A percentile compares a stretch with the other conserved stretches of the same genome.
Conservation (phyloP, 2,329 filamentous ascomycete genomes). For the Aspergillus hortae region DNA sequence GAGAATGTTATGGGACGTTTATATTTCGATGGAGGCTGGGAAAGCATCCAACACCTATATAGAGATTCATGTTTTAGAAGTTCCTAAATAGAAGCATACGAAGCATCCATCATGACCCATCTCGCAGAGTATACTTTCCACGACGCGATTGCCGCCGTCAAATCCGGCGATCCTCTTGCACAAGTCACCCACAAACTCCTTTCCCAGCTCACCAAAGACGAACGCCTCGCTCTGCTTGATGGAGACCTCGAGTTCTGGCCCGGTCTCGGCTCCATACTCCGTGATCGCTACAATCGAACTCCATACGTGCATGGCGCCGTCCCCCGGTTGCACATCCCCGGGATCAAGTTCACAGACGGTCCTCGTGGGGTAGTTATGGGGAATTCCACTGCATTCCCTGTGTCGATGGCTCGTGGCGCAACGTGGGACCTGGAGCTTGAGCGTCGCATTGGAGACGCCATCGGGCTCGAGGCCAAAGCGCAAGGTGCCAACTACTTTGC, state of each 20-base stretch:
- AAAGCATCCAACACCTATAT: too few relatives aligned
- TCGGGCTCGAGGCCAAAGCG: slow-evolving; percentile 23
- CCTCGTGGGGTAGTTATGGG: slow-evolving; percentile 18
- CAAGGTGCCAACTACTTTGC: slow-evolving; percentile 25
- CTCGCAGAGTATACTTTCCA: neutral
- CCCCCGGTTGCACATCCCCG: slow-evolving; percentile 1
- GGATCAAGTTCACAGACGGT: slow-evolving; percentile 21
- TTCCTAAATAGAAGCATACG: too few relatives aligned
- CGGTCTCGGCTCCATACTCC: slow-evolving; percentile 2
- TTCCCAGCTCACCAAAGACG: neutral
- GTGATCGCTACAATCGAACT: slow-evolving; percentile 6
- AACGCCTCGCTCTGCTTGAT: slow-evolving; percentile 5
- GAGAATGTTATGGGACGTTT: too few relatives aligned
- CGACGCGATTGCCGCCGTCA: neutral
- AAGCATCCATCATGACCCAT: neutral
- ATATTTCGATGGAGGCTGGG: too few relatives aligned
- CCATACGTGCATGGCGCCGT: slow-evolving; percentile 2
- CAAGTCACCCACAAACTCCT: neutral
- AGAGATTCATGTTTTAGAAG: too few relatives aligned
- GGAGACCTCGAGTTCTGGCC: slow-evolving; percentile 5
- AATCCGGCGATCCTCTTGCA: neutral
- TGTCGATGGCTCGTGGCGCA: slow-evolving; percentile 21
- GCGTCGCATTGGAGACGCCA: slow-evolving; percentile 20
- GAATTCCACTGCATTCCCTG: slow-evolving; percentile 2
- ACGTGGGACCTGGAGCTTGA: slow-evolving; percentile 25